Evolutionary conservation across 1,284 basidiomycete species (phyloP), one percentile per base, ranked within the genome.

Genomic region (Hemileia vastatrix): DNA sequence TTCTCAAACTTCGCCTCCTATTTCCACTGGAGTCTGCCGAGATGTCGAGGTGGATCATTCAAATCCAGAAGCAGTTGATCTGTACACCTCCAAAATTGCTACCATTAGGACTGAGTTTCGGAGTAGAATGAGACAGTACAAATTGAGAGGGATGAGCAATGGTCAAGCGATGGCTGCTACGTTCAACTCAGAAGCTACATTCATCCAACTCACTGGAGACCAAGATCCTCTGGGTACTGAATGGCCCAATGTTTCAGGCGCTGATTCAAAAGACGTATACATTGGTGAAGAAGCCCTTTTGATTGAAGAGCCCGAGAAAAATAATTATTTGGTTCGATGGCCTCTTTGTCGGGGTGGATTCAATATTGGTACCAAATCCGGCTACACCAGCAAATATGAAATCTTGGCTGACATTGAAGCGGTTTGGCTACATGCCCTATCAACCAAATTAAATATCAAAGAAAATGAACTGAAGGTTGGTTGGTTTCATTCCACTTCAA

Each of bases 121-220:
- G 19, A 85, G 88, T 62, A 79, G 88, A 59, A 90, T 94, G 86
- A 81, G 86, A n/a, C 86, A 87, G 70, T 89, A 90, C 77, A 90
- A 92, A 75, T 79, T 92, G 50, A 82, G 85, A 0, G 86, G 88
- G 1, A 86, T 86, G 1, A 83, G 85, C 8, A 86, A 88, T 18
- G 81, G 80, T 44, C 86, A 88, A 54, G 85, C 85, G 0, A 82
- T 83, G 1, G 83, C 84, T 4, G 88, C 87, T 67, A 84, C 73
- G 32, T 75, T 72, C 64, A 81, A 81, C 63, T 70, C 70, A n/a
- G 77, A 76, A 40, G 77, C 77, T 32, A 71, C 70, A 71, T 86
- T 88, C 4, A 87, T 92, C 73, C 81, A 82, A n/a, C 86, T 92
- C 43, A 81, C 84, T 2, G 87, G 89, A 66, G 81, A 83, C 60